A percentile compares a stretch with the other conserved stretches of the same genome.
Evolutionary conservation across 1,284 basidiomycete genomes (phyloP).

Genomic region (Ceratobasidium theobromae): DNA sequence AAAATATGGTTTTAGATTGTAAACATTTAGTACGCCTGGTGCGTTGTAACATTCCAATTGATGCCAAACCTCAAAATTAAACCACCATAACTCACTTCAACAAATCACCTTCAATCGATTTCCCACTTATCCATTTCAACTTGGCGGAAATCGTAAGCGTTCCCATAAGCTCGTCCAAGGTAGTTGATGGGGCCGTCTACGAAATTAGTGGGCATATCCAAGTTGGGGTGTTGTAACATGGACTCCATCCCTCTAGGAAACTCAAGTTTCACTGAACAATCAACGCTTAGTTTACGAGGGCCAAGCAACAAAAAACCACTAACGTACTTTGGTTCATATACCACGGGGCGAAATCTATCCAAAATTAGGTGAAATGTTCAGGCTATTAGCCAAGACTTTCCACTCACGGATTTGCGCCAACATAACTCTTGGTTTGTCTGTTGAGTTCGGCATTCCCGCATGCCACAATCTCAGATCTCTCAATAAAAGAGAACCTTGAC

Average conservation of each 20-base stretch:
- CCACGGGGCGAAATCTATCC: slow-evolving; percentile 32
- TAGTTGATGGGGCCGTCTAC: slow-evolving; percentile 28
- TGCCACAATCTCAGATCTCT: slow-evolving; percentile 34
- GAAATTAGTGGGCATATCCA: slow-evolving; percentile 28
- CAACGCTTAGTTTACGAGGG: too few species aligned
- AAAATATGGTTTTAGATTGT: too few species aligned
- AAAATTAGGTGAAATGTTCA: neutral
- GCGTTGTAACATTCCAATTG: too few species aligned
- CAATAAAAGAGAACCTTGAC: neutral
- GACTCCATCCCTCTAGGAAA: slow-evolving; percentile 30
- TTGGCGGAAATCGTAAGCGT: slow-evolving; percentile 32
- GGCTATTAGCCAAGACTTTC: neutral
- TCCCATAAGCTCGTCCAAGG: slow-evolving; percentile 27
- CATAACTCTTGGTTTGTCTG: slow-evolving; percentile 32
- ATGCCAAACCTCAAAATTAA: too few species aligned
- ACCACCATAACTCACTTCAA: too few species aligned
- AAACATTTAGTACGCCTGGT: too few species aligned
- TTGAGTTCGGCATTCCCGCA: slow-evolving; percentile 29
- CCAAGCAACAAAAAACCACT: neutral
- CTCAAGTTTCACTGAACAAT: slow-evolving; percentile 31
- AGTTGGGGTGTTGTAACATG: slow-evolving; percentile 15
- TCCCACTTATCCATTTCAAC: slow-evolving; percentile 13
- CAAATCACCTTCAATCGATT: too few species aligned
- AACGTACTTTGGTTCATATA: slow-evolving; percentile 31
- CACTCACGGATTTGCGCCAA: slow-evolving; percentile 31